A percentile compares a stretch with the other conserved stretches of the same genome.
These are phyloP conservation scores for Astragalus glycyphyllos DNA, from an alignment of 306 rosid genomes.

Conservation along the genomic window DNA sequence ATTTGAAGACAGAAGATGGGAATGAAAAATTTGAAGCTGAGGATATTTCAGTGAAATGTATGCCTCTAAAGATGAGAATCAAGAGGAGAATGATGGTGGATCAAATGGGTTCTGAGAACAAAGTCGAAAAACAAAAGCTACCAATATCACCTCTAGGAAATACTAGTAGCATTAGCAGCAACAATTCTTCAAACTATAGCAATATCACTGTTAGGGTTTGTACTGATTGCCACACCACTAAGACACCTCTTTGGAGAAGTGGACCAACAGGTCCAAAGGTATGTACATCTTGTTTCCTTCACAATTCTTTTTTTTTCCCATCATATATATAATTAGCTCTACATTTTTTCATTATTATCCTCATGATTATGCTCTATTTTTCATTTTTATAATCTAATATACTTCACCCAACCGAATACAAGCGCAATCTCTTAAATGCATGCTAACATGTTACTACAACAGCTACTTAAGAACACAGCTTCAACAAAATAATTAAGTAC, in stretches of 20 bases:
- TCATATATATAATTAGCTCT: not conserved
- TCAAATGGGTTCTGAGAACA: conserved; percentile 41
- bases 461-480: too few relatives aligned
- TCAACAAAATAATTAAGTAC: too few relatives aligned
- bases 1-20: conserved; percentile 52
- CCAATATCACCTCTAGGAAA: conserved; percentile 29
- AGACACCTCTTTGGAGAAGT: conserved; percentile 96
- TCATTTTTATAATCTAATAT: too few relatives aligned
- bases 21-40: conserved; percentile 32
- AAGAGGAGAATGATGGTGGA: conserved; percentile 53
- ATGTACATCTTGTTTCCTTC: conserved; percentile 53
- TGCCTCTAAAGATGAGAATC: conserved; percentile 68
- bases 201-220: conserved; percentile 67
- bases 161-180: conserved; percentile 40
- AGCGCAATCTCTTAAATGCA: too few relatives aligned
- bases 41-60: conserved; percentile 61
- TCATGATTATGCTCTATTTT: too few relatives aligned
- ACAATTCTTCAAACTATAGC: conserved; percentile 39
- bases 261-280: conserved; percentile 98
- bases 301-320: not conserved
- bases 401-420: too few relatives aligned
- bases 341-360: not conserved
- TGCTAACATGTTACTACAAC: too few relatives aligned
- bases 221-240: conserved; percentile 82
- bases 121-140: conserved; percentile 52